Evolutionary conservation across 2,329 filamentous ascomycete genomes (phyloP).

Genomic region (Erysiphe pisi): DNA sequence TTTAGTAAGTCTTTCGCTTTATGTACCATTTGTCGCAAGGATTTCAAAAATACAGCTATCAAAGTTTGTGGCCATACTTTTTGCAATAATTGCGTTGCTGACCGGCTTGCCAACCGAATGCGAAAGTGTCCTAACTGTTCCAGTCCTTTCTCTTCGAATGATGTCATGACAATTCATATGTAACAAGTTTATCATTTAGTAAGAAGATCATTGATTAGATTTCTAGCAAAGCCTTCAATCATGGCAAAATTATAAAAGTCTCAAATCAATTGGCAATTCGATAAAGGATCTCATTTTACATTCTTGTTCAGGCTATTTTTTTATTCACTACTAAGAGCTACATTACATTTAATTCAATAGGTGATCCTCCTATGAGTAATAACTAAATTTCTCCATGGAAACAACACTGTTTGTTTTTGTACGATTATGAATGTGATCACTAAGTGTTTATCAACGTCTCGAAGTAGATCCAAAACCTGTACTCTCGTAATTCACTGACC

Average conservation of each 20-base stretch:
- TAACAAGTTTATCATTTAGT: conserved; percentile 32
- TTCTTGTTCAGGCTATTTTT: too few species aligned
- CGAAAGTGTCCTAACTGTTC: conserved; percentile 94
- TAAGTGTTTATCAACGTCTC: conserved; percentile 40
- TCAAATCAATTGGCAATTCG: too few species aligned
- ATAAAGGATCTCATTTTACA: too few species aligned
- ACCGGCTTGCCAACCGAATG: conserved; percentile 77
- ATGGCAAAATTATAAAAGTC: too few species aligned
- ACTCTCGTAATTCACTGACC: conserved; percentile 49
- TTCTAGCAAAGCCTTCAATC: too few species aligned
- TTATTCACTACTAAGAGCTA: too few species aligned
- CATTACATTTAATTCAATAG: too few species aligned
- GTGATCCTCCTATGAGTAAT: too few species aligned
- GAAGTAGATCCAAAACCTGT: conserved; percentile 64
- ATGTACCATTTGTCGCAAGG: conserved; percentile 83
- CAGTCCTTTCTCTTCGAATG: conserved; percentile 79
- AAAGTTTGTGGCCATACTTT: conserved; percentile 94
- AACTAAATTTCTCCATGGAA: too few species aligned
- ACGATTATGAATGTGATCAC: too few species aligned
- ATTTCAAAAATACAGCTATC: conserved; percentile 88
- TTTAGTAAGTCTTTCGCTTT: conserved; percentile 56
- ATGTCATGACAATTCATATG: conserved; percentile 65
- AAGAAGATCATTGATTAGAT: too few species aligned
- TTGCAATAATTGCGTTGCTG: conserved; percentile 81
- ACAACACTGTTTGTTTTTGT: too few species aligned